These are phyloP conservation scores for Fusarium sp. DNA, from an alignment of 2,329 filamentous ascomycete species.

Conservation along the genomic window DNA sequence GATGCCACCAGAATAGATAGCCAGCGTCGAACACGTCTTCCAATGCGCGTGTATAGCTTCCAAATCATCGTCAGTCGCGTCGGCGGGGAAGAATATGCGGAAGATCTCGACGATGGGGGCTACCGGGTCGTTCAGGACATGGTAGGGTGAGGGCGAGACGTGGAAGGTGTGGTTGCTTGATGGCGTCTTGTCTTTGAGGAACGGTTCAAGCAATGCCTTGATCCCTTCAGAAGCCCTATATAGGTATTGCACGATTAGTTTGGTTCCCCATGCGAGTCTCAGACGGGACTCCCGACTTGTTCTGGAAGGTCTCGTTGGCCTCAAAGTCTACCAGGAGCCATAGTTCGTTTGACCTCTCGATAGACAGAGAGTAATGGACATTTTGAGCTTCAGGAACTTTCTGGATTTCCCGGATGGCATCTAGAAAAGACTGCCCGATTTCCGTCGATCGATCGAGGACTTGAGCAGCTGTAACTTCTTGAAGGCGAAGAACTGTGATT, in stretches of 20 bases:
- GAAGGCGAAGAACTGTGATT: background rate
- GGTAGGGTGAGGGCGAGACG: too few relatives aligned
- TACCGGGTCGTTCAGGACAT: too few relatives aligned
- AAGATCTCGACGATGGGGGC: too few relatives aligned
- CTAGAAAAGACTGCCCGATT: background rate
- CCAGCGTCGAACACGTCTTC: too few relatives aligned
- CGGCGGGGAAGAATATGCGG: too few relatives aligned
- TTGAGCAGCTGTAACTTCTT: background rate
- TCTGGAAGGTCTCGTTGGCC: background rate
- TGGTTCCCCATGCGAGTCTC: background rate
- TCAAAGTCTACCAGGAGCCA: background rate
- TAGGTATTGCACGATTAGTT: background rate
- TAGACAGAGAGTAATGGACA: background rate
- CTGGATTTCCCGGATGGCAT: background rate
- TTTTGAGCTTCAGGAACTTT: background rate
- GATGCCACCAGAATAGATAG: too few relatives aligned
- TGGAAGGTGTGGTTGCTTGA: background rate
- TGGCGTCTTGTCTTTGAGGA: background rate
- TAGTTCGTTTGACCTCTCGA: background rate
- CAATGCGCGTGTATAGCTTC: too few relatives aligned
- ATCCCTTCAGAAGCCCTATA: accelerated
- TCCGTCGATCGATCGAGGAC: background rate
- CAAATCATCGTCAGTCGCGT: too few relatives aligned
- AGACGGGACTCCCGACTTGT: background rate
- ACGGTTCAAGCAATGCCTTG: background rate